A percentile compares a stretch with the other conserved stretches of the same genome.
Evolutionary conservation across 2,329 filamentous ascomycete species (phyloP).

Genomic region (Cylindrodendrum hubeiense): DNA sequence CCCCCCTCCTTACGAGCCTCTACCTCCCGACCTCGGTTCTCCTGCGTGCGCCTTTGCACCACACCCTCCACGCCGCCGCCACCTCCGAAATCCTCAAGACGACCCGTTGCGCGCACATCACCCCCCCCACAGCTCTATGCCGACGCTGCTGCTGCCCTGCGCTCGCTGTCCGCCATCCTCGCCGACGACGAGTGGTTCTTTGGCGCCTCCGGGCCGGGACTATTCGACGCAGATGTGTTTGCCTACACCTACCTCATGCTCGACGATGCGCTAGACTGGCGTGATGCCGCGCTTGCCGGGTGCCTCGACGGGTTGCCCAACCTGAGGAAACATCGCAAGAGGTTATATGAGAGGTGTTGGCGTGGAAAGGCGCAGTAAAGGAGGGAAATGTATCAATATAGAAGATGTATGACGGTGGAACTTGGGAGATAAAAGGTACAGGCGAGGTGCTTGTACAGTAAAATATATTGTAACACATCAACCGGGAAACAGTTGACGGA

Average conservation of each 20-base stretch:
- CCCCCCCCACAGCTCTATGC: slow-evolving; percentile 53
- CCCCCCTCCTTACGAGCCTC: slow-evolving; percentile 74
- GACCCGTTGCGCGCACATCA: slow-evolving; percentile 55
- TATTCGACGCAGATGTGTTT: slow-evolving; percentile 92
- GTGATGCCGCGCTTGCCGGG: slow-evolving; percentile 69
- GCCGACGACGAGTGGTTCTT: slow-evolving; percentile 63
- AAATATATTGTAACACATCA: slow-evolving; percentile 16
- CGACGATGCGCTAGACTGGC: slow-evolving; percentile 73
- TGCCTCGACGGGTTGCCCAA: slow-evolving; percentile 69
- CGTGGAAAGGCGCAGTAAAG: slow-evolving; percentile 23
- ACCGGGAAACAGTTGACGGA: slow-evolving; percentile 6
- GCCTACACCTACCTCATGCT: slow-evolving; percentile 88
- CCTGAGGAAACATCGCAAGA: slow-evolving; percentile 64
- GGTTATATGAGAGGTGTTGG: slow-evolving; percentile 52
- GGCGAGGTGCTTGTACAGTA: slow-evolving; percentile 7
- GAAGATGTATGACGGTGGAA: slow-evolving; percentile 4
- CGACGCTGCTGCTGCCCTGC: slow-evolving; percentile 60
- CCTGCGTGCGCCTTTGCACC: slow-evolving; percentile 72
- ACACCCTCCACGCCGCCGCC: slow-evolving; percentile 80
- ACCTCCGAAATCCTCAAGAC: slow-evolving; percentile 78
- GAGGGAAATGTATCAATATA: slow-evolving; percentile 15
- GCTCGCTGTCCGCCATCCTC: slow-evolving; percentile 59
- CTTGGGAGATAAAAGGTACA: neutral
- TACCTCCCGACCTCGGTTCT: slow-evolving; percentile 78
- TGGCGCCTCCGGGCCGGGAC: slow-evolving; percentile 65